Percentiles rank a stretch among this genome's conserved stretches.
phyloP scores from a whole-genome alignment of 1,139 yeast genomes.

The Geotrichum macrosporum region DNA sequence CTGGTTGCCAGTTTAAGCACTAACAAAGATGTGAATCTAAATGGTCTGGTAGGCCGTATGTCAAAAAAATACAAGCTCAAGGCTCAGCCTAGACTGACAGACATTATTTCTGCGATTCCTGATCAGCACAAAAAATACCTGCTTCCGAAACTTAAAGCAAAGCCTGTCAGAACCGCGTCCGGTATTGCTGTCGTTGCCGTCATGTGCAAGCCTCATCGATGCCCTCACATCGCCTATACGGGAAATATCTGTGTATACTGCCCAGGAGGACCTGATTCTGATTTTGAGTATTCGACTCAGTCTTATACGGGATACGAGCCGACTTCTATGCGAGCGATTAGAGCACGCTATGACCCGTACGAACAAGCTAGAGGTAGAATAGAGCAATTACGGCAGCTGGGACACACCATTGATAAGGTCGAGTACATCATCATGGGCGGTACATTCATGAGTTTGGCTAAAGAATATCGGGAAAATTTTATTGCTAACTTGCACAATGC shows the following conservation, averaged over 20 bases:
- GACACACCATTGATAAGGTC: conserved; percentile 95
- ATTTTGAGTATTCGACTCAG: conserved; percentile 95
- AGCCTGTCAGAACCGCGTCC: conserved; percentile 97
- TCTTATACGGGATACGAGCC: conserved; percentile 99
- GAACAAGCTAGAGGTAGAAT: conserved; percentile 98
- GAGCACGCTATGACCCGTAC: conserved; percentile 97
- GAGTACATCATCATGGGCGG: conserved; percentile 99
- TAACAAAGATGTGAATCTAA: conserved; percentile 78
- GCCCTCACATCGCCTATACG: conserved; percentile 98
- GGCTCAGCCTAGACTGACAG: conserved; percentile 92
- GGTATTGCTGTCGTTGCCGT: conserved; percentile 98
- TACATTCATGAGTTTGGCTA: conserved; percentile 92
- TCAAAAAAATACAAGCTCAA: conserved; percentile 88
- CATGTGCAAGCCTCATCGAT: conserved; percentile 98
- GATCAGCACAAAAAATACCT: conserved; percentile 90
- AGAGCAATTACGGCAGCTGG: conserved; percentile 90
- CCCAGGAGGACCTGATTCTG: conserved; percentile 99
- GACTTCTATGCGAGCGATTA: conserved; percentile 95
- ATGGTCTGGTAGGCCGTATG: conserved; percentile 78
- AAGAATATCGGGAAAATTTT: conserved; percentile 82
- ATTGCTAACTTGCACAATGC: conserved; percentile 92
- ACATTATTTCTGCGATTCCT: conserved; percentile 90
- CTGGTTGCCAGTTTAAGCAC: conserved; percentile 72
- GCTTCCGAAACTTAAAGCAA: conserved; percentile 90
- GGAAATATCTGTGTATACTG: conserved; percentile 98